Conservation (phyloP, 2,329 filamentous ascomycete genomes). For the Fusarium praegraminearum region DNA sequence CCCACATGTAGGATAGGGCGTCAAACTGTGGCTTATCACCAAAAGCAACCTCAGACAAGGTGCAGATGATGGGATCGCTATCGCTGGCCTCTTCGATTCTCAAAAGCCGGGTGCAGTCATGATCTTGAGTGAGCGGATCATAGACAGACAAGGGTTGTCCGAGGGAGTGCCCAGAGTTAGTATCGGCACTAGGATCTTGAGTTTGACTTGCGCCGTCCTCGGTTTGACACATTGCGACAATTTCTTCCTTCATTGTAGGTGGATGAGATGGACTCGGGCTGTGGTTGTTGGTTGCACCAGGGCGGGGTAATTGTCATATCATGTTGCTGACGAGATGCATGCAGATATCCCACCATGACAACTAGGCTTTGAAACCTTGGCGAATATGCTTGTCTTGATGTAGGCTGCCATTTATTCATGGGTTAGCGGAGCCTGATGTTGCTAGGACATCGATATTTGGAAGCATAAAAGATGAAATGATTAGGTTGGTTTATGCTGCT, state of each 20-base stretch:
- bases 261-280: rapidly evolving
- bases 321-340: background rate
- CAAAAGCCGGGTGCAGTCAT: background rate
- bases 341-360: background rate
- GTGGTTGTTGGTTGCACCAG: background rate
- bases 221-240: background rate
- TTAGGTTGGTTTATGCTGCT: too few relatives aligned
- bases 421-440: too few relatives aligned
- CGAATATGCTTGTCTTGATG: too few relatives aligned
- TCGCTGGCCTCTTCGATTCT: background rate
- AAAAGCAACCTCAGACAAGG: background rate
- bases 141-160: background rate
- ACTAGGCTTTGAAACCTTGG: too few relatives aligned
- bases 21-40: background rate
- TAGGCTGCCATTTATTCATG: too few relatives aligned
- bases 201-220: too few relatives aligned
- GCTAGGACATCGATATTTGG: too few relatives aligned
- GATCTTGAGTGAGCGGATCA: background rate
- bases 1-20: background rate
- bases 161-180: background rate
- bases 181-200: rapidly evolving
- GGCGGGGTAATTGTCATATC: background rate
- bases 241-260: background rate
- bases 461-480: too few relatives aligned
- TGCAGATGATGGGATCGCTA: background rate